A percentile compares a stretch with the other conserved stretches of the same genome.
phyloP scores from a whole-genome alignment of 352 stramenopile species.

The Thraustotheca clavata region DNA sequence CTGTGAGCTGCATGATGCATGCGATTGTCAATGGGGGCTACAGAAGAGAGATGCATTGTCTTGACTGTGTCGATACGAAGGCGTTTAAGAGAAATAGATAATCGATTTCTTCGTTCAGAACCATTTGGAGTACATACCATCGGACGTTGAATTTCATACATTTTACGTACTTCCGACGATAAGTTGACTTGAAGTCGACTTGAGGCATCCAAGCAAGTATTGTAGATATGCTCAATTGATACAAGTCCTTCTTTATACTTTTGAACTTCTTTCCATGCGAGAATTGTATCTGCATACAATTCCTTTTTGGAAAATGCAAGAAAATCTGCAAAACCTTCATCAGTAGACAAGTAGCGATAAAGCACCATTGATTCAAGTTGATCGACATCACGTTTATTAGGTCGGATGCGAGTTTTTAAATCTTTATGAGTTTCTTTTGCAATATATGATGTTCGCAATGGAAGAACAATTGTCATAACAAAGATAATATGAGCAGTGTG shows the following conservation, averaged over 20 bases:
- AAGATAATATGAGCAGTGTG: neutral
- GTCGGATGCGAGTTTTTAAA: neutral
- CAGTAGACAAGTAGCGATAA: slow-evolving; percentile 14
- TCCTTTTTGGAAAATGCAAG: slow-evolving; percentile 9
- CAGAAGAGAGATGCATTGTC: neutral
- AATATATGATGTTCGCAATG: slow-evolving; percentile 3
- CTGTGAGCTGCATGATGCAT: neutral
- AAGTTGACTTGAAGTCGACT: slow-evolving; percentile 1
- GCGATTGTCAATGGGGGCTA: neutral
- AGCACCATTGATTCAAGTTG: slow-evolving; percentile 18
- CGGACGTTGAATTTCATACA: slow-evolving; percentile 3
- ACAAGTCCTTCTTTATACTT: slow-evolving; percentile 2
- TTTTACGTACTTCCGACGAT: neutral
- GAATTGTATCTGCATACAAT: neutral
- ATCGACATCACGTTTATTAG: neutral
- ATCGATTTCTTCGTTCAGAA: neutral
- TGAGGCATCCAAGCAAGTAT: neutral
- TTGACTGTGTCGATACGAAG: neutral
- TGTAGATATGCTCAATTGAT: slow-evolving; percentile 7
- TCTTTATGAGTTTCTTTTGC: slow-evolving; percentile 13
- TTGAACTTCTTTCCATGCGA: slow-evolving; percentile 15
- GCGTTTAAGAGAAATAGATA: neutral
- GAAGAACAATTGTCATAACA: neutral
- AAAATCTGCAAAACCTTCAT: neutral
- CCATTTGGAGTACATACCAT: neutral